A percentile compares a stretch with the other conserved stretches of the same genome.
Evolutionary conservation across 23 red algal species (phyloP).

Genomic region (Chondrus crispus): DNA sequence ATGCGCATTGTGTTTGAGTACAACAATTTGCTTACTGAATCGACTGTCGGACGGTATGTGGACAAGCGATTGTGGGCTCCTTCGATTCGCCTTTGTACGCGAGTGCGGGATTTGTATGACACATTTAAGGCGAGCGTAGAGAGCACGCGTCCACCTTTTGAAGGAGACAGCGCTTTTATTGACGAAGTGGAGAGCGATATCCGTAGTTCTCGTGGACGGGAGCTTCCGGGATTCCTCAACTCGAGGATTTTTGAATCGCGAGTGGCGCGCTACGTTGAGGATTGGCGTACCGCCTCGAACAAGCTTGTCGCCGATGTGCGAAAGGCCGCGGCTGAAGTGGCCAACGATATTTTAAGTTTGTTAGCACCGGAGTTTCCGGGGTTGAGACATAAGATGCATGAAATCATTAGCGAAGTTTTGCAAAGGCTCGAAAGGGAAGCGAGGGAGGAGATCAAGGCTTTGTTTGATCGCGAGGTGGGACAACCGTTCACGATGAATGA

Average conservation of each 20-base stretch:
- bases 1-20: constrained; percentile 65
- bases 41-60: constrained; percentile 37
- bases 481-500: constrained; percentile 64
- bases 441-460: constrained; percentile 33
- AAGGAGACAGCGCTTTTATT: constrained; percentile 47
- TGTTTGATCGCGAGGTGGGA: constrained; percentile 52
- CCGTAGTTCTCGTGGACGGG: constrained; percentile 35
- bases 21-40: constrained; percentile 46
- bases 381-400: constrained; percentile 39
- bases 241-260: constrained; percentile 56
- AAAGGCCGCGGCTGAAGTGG: constrained; percentile 21
- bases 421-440: constrained; percentile 28
- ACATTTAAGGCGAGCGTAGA: constrained; percentile 35
- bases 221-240: constrained; percentile 58
- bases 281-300: constrained; percentile 45
- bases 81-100: constrained; percentile 47
- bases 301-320: constrained; percentile 17
- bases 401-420: constrained; percentile 19
- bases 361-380: constrained; percentile 58
- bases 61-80: constrained; percentile 55
- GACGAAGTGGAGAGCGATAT: constrained; percentile 55
- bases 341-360: constrained; percentile 11
- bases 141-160: constrained; percentile 43
- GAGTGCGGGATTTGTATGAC: constrained; percentile 54
- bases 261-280: constrained; percentile 55